These are phyloP conservation scores for Paraglomus occultum DNA, from an alignment of 192 early-diverging fungal genomes.

Conservation along the genomic window DNA sequence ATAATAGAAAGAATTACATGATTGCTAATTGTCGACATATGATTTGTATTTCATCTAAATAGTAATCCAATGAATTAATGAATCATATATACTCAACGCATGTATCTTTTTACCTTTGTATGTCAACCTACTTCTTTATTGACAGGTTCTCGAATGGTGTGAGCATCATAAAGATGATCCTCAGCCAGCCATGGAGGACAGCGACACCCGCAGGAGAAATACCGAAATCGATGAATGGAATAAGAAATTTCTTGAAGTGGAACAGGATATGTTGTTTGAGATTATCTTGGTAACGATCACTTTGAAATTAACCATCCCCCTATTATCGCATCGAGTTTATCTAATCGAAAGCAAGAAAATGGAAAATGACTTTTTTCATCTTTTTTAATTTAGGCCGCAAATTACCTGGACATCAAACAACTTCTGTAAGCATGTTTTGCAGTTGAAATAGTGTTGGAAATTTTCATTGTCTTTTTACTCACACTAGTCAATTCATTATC, in stretches of 20 bases:
- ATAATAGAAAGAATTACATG: no score
- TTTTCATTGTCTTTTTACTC: no score
- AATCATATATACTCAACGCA: neutral
- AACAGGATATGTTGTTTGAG: slow-evolving; percentile 79
- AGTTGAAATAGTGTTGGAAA: no score
- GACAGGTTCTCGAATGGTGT: slow-evolving; percentile 78
- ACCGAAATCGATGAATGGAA: slow-evolving; percentile 82
- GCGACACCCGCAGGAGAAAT: slow-evolving; percentile 56
- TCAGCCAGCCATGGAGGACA: slow-evolving; percentile 48
- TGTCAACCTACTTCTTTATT: neutral
- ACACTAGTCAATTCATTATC: neutral
- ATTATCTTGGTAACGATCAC: slow-evolving; percentile 52
- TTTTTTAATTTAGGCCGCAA: slow-evolving; percentile 58
- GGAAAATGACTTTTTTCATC: neutral
- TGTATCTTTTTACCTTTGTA: neutral
- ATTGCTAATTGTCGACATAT: no score
- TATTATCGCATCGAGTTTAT: neutral
- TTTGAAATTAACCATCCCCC: no score
- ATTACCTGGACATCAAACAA: slow-evolving; percentile 78
- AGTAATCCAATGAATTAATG: neutral
- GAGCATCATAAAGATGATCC: slow-evolving; percentile 76
- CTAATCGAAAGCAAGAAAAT: no score
- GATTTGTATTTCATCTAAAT: neutral
- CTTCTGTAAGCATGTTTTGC: slow-evolving; percentile 35
- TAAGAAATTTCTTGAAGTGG: slow-evolving; percentile 73